Conservation (phyloP, 2,329 filamentous ascomycete genomes). For the Pseudogymnoascus sp. region DNA sequence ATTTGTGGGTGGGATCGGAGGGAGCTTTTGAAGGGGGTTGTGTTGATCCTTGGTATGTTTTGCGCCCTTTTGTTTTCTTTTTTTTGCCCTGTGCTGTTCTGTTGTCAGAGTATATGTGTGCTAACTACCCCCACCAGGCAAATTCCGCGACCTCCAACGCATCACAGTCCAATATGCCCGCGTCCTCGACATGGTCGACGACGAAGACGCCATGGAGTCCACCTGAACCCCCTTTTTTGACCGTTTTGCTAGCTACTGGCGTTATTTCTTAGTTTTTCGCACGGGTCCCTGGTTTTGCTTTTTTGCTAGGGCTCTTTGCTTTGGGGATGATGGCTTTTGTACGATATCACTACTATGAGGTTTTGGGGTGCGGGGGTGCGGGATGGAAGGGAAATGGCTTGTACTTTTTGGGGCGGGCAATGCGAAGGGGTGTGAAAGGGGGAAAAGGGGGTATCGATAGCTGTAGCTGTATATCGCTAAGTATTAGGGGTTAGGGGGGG, state of each 20-base stretch:
- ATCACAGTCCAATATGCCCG: slow-evolving; percentile 92
- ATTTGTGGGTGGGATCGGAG: slow-evolving; percentile 88
- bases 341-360: background rate
- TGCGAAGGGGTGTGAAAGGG: background rate
- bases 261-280: background rate
- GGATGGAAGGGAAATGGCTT: background rate
- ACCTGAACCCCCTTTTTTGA: background rate
- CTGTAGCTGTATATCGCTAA: background rate
- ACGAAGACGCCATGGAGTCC: slow-evolving; percentile 17
- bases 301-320: background rate
- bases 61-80: slow-evolving; percentile 10
- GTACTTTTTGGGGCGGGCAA: slow-evolving; percentile 1
- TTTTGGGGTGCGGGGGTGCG: background rate
- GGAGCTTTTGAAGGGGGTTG: slow-evolving; percentile 81
- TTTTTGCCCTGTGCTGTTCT: slow-evolving; percentile 15
- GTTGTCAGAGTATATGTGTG: background rate
- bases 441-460: background rate
- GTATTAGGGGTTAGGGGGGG: background rate
- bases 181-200: slow-evolving; percentile 54
- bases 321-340: background rate
- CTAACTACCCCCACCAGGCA: slow-evolving; percentile 48
- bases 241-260: background rate
- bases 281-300: background rate
- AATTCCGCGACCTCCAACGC: slow-evolving; percentile 89
- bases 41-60: slow-evolving; percentile 85